Base-by-base conservation (phyloP, 768 basidiomycete genomes). In the Hygrocybe coccinea region DNA sequence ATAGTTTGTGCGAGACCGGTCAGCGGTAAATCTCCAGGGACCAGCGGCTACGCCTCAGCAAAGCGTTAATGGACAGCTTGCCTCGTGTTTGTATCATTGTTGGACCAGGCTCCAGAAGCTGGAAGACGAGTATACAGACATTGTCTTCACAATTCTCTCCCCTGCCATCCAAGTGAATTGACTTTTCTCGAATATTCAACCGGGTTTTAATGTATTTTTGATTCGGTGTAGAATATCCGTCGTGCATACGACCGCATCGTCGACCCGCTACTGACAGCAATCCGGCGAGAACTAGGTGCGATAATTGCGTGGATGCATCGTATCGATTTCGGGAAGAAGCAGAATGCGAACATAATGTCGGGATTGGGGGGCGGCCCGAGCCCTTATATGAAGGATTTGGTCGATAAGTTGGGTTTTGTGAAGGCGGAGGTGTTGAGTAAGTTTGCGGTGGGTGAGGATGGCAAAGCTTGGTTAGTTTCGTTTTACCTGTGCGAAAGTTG, bases 351-450 rank as follows among this genome's bases (percentile, higher is more conserved):
- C 59, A 79, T 87, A 1, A 77, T 77, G 69, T 73, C 80, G 43
- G 81, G 80, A 15, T 81, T 82, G 67, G 82, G 83, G 14, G 83
- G 83, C 8, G 74, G 83, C 6, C 74, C 87, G 4, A 95, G 91
- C 69, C 69, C 85, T 12, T 98, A 97, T 70, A 89, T 97, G 83
- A 89, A 90, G 67, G 93, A 95, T 59, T 76, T 99, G 53, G 81
- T 85, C 7, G 95, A 97, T 55, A 97, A 92, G 71, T 73, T 99
- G 45, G 71, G 77, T 1, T 94, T 91, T 65, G 75, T 97, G 59
- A 90, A 90, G 70, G 67, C 74, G 14, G 91, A 95, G 62, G 68
- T 98, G 17, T 67, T 98, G 11, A 79, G 72, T 45, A 81, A 81
- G 58, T 92, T 87, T 69, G 74, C 70, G 45, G 73, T 93, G 11